Conservation (phyloP, 2,329 filamentous ascomycete species). For the Sphaerostilbella broomeana region DNA sequence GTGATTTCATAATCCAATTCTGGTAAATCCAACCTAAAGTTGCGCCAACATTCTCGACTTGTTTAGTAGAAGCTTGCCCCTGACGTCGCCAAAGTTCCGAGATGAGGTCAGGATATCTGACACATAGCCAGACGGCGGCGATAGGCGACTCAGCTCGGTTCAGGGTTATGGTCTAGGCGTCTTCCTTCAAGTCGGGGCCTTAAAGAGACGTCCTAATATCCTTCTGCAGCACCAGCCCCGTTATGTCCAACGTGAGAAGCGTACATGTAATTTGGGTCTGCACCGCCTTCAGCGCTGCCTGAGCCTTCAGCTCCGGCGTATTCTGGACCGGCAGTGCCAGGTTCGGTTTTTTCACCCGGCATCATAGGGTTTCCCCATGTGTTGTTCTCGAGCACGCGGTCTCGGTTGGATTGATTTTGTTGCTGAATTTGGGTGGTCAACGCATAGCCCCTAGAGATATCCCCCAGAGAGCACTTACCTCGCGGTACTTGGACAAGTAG, state of each 20-base stretch:
- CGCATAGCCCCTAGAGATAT: background rate
- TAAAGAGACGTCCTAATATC: constrained; percentile 38
- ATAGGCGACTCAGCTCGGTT: too few species aligned
- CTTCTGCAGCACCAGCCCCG: constrained; percentile 46
- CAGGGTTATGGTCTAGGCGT: background rate
- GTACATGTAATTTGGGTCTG: constrained; percentile 46
- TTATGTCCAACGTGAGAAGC: constrained; percentile 51
- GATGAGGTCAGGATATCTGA: too few species aligned
- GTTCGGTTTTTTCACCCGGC: constrained; percentile 27
- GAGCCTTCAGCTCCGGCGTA: constrained; percentile 38
- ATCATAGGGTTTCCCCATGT: constrained; percentile 28
- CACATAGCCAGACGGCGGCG: too few species aligned
- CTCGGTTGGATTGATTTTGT: constrained; percentile 37
- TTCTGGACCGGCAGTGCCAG: constrained; percentile 28
- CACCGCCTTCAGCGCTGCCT: constrained; percentile 34
- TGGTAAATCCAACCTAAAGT: constrained; percentile 3
- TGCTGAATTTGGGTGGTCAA: constrained; percentile 24
- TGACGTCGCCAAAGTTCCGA: too few species aligned
- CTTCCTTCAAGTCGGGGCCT: too few species aligned
- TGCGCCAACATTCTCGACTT: constrained; percentile 3
- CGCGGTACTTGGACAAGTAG: constrained; percentile 93
- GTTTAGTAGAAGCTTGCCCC: too few species aligned
- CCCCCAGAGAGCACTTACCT: constrained; percentile 56
- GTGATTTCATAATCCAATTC: constrained; percentile 1
- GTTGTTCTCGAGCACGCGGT: constrained; percentile 30